Percentiles rank a stretch among this genome's conserved stretches.
These are phyloP conservation scores for Umbilicaria muhlenbergii DNA, from an alignment of 495 filamentous ascomycete genomes.

Conservation along the genomic window DNA sequence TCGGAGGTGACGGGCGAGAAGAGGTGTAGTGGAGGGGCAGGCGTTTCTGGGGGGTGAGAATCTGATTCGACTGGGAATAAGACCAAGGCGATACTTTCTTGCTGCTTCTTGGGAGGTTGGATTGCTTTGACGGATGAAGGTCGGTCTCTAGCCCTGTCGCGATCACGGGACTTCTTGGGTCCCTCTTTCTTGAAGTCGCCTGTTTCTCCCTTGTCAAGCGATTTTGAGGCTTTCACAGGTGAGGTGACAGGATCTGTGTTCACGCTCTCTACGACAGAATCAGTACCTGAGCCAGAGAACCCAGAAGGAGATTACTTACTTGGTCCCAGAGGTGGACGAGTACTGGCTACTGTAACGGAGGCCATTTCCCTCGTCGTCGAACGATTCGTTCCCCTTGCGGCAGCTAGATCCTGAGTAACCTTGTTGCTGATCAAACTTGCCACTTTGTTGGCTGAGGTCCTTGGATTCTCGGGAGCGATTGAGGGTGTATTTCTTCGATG, in stretches of 20 bases:
- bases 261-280: slow-evolving; percentile 30
- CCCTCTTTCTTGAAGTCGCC: slow-evolving; percentile 10
- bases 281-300: slow-evolving; percentile 5
- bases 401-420: background rate
- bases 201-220: slow-evolving; percentile 2
- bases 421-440: background rate
- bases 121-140: background rate
- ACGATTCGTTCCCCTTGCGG: slow-evolving; percentile 6
- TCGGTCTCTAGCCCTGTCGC: slow-evolving; percentile 4
- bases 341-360: slow-evolving; percentile 7
- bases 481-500: slow-evolving; percentile 10
- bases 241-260: slow-evolving; percentile 30
- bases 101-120: no score
- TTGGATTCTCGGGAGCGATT: background rate
- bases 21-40: slow-evolving; percentile 14
- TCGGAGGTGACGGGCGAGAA: slow-evolving; percentile 20
- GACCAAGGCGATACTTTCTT: no score
- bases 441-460: background rate
- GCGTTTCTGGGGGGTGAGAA: slow-evolving; percentile 9
- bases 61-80: background rate
- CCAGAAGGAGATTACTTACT: slow-evolving; percentile 29
- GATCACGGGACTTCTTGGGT: slow-evolving; percentile 5
- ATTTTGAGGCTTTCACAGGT: slow-evolving; percentile 19
- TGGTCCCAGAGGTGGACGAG: slow-evolving; percentile 36
- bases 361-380: slow-evolving; percentile 8